phyloP scores from a whole-genome alignment of 495 filamentous ascomycete genomes.

The Lineolata rhizophorae region DNA sequence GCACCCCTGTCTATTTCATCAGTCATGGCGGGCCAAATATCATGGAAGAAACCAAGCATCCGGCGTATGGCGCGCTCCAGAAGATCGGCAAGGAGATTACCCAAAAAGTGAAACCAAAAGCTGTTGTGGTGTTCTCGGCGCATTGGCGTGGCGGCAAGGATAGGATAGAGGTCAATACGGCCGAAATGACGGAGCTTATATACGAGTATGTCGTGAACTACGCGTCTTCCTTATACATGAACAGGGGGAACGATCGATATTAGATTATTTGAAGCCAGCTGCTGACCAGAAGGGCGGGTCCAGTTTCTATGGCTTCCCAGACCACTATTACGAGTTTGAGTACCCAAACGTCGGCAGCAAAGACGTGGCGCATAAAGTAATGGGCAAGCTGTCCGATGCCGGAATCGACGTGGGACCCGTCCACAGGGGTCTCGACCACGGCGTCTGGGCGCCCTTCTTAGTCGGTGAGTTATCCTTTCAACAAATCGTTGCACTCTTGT shows the following conservation, averaged over 20 bases:
- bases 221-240: too few species aligned
- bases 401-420: slow-evolving; percentile 43
- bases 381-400: slow-evolving; percentile 31
- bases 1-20: slow-evolving; percentile 56
- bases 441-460: slow-evolving; percentile 55
- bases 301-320: slow-evolving; percentile 63
- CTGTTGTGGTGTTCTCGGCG: slow-evolving; percentile 69
- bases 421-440: slow-evolving; percentile 57
- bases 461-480: slow-evolving; percentile 22
- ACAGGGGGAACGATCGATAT: too few species aligned
- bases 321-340: slow-evolving; percentile 36
- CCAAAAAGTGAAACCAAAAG: slow-evolving; percentile 52
- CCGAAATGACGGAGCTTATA: slow-evolving; percentile 46
- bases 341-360: slow-evolving; percentile 49
- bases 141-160: slow-evolving; percentile 51
- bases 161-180: slow-evolving; percentile 49
- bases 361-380: slow-evolving; percentile 40
- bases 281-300: slow-evolving; percentile 4
- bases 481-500: not conserved
- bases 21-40: slow-evolving; percentile 50
- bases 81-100: slow-evolving; percentile 61
- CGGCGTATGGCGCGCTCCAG: slow-evolving; percentile 47
- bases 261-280: slow-evolving; percentile 1
- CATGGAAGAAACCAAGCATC: slow-evolving; percentile 53
- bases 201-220: too few species aligned